phyloP scores from a whole-genome alignment of 176 grass and related monocot genomes.

The Oryza australiensis region DNA sequence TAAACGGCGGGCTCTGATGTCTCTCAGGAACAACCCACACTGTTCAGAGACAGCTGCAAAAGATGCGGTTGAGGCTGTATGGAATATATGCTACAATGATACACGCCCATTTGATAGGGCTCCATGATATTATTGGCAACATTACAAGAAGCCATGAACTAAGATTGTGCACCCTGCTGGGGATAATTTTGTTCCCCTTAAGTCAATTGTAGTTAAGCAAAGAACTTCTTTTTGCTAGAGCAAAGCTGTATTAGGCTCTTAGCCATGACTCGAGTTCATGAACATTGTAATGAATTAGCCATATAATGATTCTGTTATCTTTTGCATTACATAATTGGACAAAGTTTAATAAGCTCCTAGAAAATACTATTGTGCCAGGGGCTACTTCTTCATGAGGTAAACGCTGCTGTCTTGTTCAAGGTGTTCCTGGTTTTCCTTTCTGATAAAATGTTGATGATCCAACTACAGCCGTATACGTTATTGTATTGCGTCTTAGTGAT shows the following conservation, averaged over 20 bases:
- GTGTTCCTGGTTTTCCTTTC: background rate
- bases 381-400: background rate
- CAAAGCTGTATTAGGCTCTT: background rate
- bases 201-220: conserved; percentile 29
- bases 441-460: too few species aligned
- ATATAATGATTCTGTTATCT: conserved; percentile 22
- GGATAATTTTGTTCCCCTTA: conserved; percentile 27
- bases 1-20: conserved; percentile 68
- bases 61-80: conserved; percentile 87
- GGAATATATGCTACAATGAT: conserved; percentile 92
- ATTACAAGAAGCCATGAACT: background rate
- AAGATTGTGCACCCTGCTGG: conserved; percentile 1
- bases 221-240: conserved; percentile 1
- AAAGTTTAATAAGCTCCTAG: background rate
- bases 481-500: too few species aligned
- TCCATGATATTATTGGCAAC: conserved; percentile 35
- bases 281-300: background rate
- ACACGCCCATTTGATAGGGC: conserved; percentile 84
- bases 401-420: background rate
- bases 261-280: background rate
- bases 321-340: background rate
- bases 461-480: too few species aligned
- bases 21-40: conserved; percentile 65
- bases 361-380: background rate
- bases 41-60: conserved; percentile 68